A percentile compares a stretch with the other conserved stretches of the same genome.
phyloP scores from a whole-genome alignment of 2,329 filamentous ascomycete genomes.

The Cercospora sojina region DNA sequence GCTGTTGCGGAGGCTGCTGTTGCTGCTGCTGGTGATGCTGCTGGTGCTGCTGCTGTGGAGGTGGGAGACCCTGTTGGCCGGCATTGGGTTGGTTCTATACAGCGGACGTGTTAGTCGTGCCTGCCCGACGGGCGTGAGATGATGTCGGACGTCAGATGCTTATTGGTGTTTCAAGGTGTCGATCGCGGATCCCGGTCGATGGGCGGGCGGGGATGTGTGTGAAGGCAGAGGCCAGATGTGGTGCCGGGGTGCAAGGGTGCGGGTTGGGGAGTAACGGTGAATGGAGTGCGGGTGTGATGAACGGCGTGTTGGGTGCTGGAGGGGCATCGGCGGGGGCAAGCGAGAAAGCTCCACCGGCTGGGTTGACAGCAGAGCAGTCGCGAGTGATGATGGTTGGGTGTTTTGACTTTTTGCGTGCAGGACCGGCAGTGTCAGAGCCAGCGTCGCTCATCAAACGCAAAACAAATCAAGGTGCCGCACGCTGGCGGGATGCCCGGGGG shows the following conservation, averaged over 20 bases:
- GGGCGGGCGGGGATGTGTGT: slow-evolving; percentile 5
- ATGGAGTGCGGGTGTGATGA: slow-evolving; percentile 11
- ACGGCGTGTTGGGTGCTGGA: slow-evolving; percentile 8
- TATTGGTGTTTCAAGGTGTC: slow-evolving; percentile 23
- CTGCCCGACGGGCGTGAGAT: slow-evolving; percentile 16
- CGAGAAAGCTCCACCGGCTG: slow-evolving; percentile 13
- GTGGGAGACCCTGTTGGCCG: slow-evolving; percentile 64
- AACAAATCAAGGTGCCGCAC: slow-evolving; percentile 13
- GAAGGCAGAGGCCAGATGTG: slow-evolving; percentile 9
- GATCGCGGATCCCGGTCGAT: slow-evolving; percentile 22
- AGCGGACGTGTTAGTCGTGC: slow-evolving; percentile 25
- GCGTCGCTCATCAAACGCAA: slow-evolving; percentile 26
- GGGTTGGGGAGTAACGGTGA: slow-evolving; percentile 13
- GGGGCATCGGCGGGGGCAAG: slow-evolving; percentile 16
- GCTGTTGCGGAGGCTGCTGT: not conserved
- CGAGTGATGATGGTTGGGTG: not conserved
- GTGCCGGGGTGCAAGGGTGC: slow-evolving; percentile 19
- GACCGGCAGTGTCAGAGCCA: slow-evolving; percentile 17
- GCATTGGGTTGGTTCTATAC: slow-evolving; percentile 34
- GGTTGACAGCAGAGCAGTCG: slow-evolving; percentile 9
- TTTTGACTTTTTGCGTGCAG: slow-evolving; percentile 28
- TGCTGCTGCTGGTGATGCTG: slow-evolving; percentile 61
- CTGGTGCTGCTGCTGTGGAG: slow-evolving; percentile 61
- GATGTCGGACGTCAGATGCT: slow-evolving; percentile 21
- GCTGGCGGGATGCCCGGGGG: slow-evolving; percentile 9